Evolutionary conservation across 768 basidiomycete genomes (phyloP), one percentile per base, ranked within the genome.

Genomic region (Rhodosporidiobolus odoratus): DNA sequence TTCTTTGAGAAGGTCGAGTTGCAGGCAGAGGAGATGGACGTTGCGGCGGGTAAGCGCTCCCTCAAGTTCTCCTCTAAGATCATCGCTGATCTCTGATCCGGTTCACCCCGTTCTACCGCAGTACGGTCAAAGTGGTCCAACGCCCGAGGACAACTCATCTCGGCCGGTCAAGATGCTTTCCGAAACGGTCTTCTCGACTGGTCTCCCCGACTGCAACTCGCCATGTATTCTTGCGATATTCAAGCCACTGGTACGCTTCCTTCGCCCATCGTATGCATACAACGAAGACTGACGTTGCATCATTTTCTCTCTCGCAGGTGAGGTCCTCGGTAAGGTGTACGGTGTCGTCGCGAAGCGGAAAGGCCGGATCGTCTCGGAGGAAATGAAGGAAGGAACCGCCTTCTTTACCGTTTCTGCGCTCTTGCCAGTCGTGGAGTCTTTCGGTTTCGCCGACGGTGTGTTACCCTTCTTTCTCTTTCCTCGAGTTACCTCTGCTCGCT

Each of bases 211-310:
- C 84, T 99, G 75, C 91, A 94, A 87, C 82, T 99, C 75, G 96
- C 96, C 0, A 98, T 98, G 92, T 99, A 99, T 79, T 88, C 89
- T 19, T 99, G 95, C 80, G 94, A 98, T 77, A 98, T 99, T 63
- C 96, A 97, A 81, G 91, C 94, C 2, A 93, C 95, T 23, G 91
- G 94, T 97, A 78, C 78, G 91, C 25, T 21, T 40, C 53, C 52
- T 21, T 34, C 25, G 35, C 77, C 61, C 41, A 66, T 35, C 71
- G 47, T 58, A 61, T 61, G 19, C n/a, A 53, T 50, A 60, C 56
- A 57, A 48, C 32, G n/a, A 52, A 47, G 43, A 43, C 57, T 61
- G 38, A 65, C 47, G 34, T 19, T 47, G 17, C 17, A 32, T 7
- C n/a, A 30, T 48, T 56, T 59, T 34, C 35, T 37, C 76, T 27